Evolutionary conservation across 2,329 filamentous ascomycete genomes (phyloP).

Genomic region (Aureobasidium sp.): DNA sequence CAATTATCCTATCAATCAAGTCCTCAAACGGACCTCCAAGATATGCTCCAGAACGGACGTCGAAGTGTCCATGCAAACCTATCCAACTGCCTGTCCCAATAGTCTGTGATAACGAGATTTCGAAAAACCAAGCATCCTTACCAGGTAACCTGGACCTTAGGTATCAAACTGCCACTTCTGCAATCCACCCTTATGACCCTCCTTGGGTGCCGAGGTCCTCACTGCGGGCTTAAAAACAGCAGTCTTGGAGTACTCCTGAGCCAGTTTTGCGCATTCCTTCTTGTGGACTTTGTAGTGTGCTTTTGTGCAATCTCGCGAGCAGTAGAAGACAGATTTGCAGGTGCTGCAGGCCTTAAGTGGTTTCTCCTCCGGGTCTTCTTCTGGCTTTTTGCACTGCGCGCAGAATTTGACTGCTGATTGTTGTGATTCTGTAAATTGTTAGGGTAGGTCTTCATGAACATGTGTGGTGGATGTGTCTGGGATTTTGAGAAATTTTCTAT

Average conservation of each 20-base stretch:
- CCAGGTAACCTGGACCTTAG: conserved; percentile 7
- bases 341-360: conserved; percentile 30
- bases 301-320: conserved; percentile 34
- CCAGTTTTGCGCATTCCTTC: conserved; percentile 30
- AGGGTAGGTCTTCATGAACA: neutral
- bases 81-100: neutral
- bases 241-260: conserved; percentile 30
- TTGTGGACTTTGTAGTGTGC: conserved; percentile 32
- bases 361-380: conserved; percentile 5
- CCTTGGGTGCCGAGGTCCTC: conserved; percentile 23
- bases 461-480: neutral
- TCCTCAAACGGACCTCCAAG: neutral
- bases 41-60: neutral
- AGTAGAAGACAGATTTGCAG: conserved; percentile 32
- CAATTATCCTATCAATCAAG: neutral
- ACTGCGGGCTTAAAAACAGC: conserved; percentile 32
- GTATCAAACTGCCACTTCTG: conserved; percentile 34
- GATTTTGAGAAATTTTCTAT: neutral
- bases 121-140: neutral
- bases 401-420: neutral
- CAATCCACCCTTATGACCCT: conserved; percentile 26
- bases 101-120: neutral
- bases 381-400: conserved; percentile 7
- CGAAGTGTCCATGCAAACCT: neutral
- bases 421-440: neutral